Conservation (phyloP, 2,329 filamentous ascomycete genomes). For the Colletotrichum cuscutae region DNA sequence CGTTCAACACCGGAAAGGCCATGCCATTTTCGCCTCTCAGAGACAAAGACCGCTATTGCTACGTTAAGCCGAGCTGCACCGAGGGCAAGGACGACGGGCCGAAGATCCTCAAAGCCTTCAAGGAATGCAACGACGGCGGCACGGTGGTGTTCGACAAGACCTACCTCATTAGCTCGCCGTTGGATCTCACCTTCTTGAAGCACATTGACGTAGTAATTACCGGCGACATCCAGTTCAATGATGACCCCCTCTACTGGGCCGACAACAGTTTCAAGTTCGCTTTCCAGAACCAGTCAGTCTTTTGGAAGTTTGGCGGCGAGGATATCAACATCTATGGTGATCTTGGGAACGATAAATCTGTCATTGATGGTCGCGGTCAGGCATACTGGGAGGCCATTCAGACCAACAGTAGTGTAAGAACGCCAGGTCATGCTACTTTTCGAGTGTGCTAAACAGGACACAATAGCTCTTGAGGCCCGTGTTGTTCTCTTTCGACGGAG, state of each 20-base stretch:
- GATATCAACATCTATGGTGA: slow-evolving; percentile 73
- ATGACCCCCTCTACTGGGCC: slow-evolving; percentile 77
- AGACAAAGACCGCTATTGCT: slow-evolving; percentile 26
- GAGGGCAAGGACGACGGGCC: slow-evolving; percentile 43
- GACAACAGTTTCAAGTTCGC: slow-evolving; percentile 70
- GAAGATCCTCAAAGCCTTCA: slow-evolving; percentile 64
- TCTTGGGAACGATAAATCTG: slow-evolving; percentile 43
- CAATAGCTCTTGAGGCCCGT: slow-evolving; percentile 19
- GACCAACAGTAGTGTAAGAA: slow-evolving; percentile 28
- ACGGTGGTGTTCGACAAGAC: slow-evolving; percentile 67
- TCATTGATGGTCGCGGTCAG: slow-evolving; percentile 70
- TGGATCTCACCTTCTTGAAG: slow-evolving; percentile 73
- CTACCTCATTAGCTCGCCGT: slow-evolving; percentile 71
- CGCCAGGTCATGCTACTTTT: too few relatives aligned
- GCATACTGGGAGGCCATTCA: slow-evolving; percentile 40
- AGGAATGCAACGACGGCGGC: slow-evolving; percentile 71
- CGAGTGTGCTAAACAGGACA: too few relatives aligned
- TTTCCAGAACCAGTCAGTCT: slow-evolving; percentile 71
- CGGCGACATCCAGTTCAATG: slow-evolving; percentile 70
- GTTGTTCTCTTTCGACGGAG: slow-evolving; percentile 28
- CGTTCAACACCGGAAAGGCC: slow-evolving; percentile 15
- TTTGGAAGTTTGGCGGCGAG: slow-evolving; percentile 45
- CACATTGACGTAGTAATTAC: slow-evolving; percentile 68
- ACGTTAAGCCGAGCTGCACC: slow-evolving; percentile 31
- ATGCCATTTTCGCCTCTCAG: slow-evolving; percentile 27